Evolutionary conservation across 192 early-diverging fungal genomes (phyloP), one percentile per base, ranked within the genome.

Genomic region (Rhizophagus clarus): DNA sequence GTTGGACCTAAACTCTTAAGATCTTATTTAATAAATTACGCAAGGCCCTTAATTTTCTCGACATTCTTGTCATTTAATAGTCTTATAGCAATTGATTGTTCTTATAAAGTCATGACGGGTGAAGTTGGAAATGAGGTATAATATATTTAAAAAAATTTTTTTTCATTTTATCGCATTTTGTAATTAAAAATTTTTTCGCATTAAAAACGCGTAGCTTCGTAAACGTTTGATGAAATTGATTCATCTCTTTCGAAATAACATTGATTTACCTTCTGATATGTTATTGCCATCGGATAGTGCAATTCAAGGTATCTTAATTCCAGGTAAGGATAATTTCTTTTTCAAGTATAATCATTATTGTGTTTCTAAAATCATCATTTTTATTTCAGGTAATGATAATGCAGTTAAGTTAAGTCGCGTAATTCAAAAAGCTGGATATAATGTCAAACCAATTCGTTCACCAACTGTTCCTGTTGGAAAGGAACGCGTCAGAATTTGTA

Each of bases 401-500:
- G 89, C 8, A 11, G 77, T 79, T n/a, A 61, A 34, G 37, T 40
- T 79, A 61, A 60, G 77, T 61, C 85, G 67, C 79, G 81, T 88
- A n/a, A 84, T 88, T 51, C 66, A 81, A 14, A 42, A 61, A 22
- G 81, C 81, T 2, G 87, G 92, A 0, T 89, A 92, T 31, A 94
- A 91, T 82, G 94, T 95, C 15, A 89, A 92, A 26, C 91, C 95
- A 0, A 95, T 96, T 61, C 83, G 91, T 3, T 93, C 90, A 6
- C 95, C 95, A 6, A 95, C 94, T 10, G 95, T 96, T 1, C 91
- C 94, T 2, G 87, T 85, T 61, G 95, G 95, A 0, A 85, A 87
- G 40, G 95, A 96, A 76, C 88, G 95, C 6, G 86, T 96, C n/a
- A 86, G 95, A 4, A 92, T 96, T n/a, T 96, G 95, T 81, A 71